Conservation (phyloP, 2,329 filamentous ascomycete genomes). For the Alternaria consortialis region DNA sequence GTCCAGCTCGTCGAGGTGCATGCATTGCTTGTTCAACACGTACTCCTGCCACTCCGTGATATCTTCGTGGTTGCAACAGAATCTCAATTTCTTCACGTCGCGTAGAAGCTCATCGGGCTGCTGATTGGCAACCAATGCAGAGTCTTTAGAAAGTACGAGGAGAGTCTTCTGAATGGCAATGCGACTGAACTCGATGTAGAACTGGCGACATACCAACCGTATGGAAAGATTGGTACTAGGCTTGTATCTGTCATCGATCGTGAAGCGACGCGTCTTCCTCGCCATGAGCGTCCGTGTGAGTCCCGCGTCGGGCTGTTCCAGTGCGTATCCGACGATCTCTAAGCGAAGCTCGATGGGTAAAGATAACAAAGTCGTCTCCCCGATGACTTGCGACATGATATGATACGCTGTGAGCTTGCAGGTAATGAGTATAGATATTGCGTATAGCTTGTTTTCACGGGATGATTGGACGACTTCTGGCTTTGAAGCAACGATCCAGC, state of each 20-base stretch:
- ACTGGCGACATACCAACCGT: constrained; percentile 51
- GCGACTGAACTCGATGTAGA: constrained; percentile 47
- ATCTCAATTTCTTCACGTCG: constrained; percentile 45
- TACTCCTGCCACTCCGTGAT: constrained; percentile 43
- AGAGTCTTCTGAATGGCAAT: constrained; percentile 48
- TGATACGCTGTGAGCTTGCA: background rate
- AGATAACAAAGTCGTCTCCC: constrained; percentile 26
- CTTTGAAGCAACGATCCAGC: background rate
- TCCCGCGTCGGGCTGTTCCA: constrained; percentile 34
- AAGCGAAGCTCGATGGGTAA: constrained; percentile 51
- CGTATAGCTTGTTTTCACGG: background rate
- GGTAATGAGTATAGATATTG: background rate
- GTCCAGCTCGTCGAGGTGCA: constrained; percentile 41
- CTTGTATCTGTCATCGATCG: background rate
- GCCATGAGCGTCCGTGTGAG: constrained; percentile 23
- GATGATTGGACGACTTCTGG: background rate
- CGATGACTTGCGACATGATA: constrained; percentile 1
- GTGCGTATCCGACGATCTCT: constrained; percentile 39
- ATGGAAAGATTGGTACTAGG: constrained; percentile 39
- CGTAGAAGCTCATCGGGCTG: constrained; percentile 30
- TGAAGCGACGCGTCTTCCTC: background rate
- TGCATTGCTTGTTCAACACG: constrained; percentile 42
- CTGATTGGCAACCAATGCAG: constrained; percentile 21
- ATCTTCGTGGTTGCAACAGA: constrained; percentile 35
- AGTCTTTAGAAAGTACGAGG: constrained; percentile 42